Evolutionary conservation across 495 filamentous ascomycete genomes (phyloP), one percentile per base, ranked within the genome.

Genomic region (Saxophila tyrrhenica): DNA sequence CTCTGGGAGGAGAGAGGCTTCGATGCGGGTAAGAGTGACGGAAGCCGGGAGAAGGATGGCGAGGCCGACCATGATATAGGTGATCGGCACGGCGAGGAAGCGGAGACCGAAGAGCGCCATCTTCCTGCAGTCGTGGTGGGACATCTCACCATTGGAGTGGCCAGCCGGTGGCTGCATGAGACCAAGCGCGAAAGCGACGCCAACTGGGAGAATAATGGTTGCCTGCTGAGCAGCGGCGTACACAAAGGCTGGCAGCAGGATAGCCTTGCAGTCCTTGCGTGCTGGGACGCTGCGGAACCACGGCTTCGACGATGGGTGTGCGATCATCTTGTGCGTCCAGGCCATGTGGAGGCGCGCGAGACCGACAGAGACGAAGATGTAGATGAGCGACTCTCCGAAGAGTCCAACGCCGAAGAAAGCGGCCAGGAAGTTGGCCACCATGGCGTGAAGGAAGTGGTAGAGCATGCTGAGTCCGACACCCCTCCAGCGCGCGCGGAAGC

Each of bases 1-100:
- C 52, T 86, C 82, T 0, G 82, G 73, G 0, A 89, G 77, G 65
- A 86, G 75, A 2, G 81, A 83, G 16, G 85, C 84, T 44, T 87
- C 82, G 21, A 88, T 77, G 51, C 85, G 83, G 55, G 79, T 71
- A 39, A 84, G 75, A 25, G 78, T 77, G 15, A 84, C 82, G 8
- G 67, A 68, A 13, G 78, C 80, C 5, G 85, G 85, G 54, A 88
- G 67, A 44, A 75, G 64, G 45, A 86, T 64, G 29, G 81, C 62
- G 42, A 80, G 57, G 22, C 64, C 58, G 17, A 75, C 59, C 24
- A 75, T 50, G 25, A 69, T 50, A 13, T 67, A 67, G 41, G 74
- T 52, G 17, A 67, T 39, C 23, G 67, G 35, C 44, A 77, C 57
- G 7, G 62, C 61, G 25, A 73, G 39, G 23, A 67, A 63, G 21